Evolutionary conservation across 805 yeast genomes (phyloP), one percentile per base, ranked within the genome.

Genomic region (Yarrowia yakushimensis): DNA sequence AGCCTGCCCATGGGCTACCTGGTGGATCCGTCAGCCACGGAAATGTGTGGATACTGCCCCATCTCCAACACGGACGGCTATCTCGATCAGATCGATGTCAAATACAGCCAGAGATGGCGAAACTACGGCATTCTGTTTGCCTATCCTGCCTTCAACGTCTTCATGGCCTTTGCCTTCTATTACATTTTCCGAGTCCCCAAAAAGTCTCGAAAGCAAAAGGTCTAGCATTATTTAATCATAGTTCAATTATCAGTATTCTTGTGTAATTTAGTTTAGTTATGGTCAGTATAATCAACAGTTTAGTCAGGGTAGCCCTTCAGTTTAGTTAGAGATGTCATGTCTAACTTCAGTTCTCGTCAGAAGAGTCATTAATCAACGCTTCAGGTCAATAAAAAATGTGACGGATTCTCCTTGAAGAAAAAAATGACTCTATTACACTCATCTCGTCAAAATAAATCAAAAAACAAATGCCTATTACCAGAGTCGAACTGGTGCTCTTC

Each of bases 121-220:
- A 78, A 85, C 70, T 77, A 78, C 68, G 89, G 88, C 66, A 77
- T 85, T 25, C 81, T 79, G 67, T 71, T 81, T 64, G 79, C 78
- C 50, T 85, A 76, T 69, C 78, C 82, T 65, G 76, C 72, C 27
- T 75, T 82, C 67, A 80, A 83, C 66, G 57, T 74, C 34, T 72
- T 81, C 62, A 72, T 77, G 63, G 77, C 87, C 15, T 61, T 73
- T 2, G 81, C 77, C 68, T 68, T 79, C 65, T 80, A 86, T 78
- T 85, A 88, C 86, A 70, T 83, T 27, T 82, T 85, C n/a, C 82
- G 94, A 79, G 93, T 87, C 65, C 94, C 94, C 48, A 55, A 55
- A 23, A 55, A 55, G 61, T 18, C 34, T 9, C 36, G 48, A 31
- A 39, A 39, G 48, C 48, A 39, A 30, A 55, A 55, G 61, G 61